Base-by-base conservation (phyloP, 2,329 filamentous ascomycete genomes). In the Aspergillus nomiae region DNA sequence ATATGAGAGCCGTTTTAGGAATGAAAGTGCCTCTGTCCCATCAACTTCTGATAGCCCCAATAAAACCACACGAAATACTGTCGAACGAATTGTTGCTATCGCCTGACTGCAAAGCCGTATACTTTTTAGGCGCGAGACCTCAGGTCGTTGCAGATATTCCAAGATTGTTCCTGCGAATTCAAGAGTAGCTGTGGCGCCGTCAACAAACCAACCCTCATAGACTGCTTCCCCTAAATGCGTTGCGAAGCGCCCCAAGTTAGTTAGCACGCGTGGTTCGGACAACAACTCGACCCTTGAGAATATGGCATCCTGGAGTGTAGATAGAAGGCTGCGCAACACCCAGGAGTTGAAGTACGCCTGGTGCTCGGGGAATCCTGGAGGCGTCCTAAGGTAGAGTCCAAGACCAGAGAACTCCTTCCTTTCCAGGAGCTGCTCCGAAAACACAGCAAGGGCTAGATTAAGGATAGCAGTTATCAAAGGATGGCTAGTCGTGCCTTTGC, bases 321-420 rank as follows among this genome's bases (percentile, higher is more conserved):
- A 85, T 53, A 97, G 85, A 0, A 91, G 88, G 67, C 90, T 90
- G 32, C 89, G 87, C 24, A 98, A 81, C 3, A 98, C 82, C 73
- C 94, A 97, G 0, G 95, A 96, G 73, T 96, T 92, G 68, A 99
- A 97, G 74, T 94, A 96, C 0, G 93, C 92, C 71, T 97, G 94
- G 69, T 98, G 93, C 74, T 98, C 95, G 69, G 94, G 88, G 71
- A 96, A 97, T 0, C 94, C 94, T 0, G 95, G 92, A 1, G 96
- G 95, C 0, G 94, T 90, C 74, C 95, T 97, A 59, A 92, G 82
- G 72, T 92, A 96, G 11, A 99, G 80, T 0, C 90, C 89, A 59
- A 99, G 91, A 0, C 95, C 94, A 3, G 90, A 84, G 73, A 98
- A 99, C 59, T 99, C 95, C 74, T 97, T 97, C 30, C 92, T 89